Conservation (phyloP, 768 basidiomycete species). For the Mrakia frigida region DNA sequence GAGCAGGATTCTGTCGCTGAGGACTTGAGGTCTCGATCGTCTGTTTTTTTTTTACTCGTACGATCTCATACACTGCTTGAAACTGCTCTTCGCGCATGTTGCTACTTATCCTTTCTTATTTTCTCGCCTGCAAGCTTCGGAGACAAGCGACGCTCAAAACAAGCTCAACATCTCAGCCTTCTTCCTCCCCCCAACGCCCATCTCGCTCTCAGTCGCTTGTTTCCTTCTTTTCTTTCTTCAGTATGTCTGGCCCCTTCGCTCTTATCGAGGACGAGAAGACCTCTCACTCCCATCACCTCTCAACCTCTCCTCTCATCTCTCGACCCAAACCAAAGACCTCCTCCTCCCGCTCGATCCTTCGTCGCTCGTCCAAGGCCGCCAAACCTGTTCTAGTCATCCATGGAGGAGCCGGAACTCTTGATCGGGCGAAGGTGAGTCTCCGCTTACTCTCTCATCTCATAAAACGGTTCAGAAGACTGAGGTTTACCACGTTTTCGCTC, state of each 20-base stretch:
- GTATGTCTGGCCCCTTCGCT: not conserved
- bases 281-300: not conserved
- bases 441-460: not conserved
- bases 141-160: too few relatives aligned
- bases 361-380: not conserved
- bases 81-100: too few relatives aligned
- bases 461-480: not conserved
- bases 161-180: too few relatives aligned
- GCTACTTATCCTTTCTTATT: too few relatives aligned
- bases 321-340: not conserved
- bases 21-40: too few relatives aligned
- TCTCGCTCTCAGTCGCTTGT: not conserved
- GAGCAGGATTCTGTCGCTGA: not conserved
- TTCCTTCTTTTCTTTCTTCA: not conserved
- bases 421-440: not conserved
- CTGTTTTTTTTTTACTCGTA: too few relatives aligned
- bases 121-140: too few relatives aligned
- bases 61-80: too few relatives aligned
- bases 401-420: not conserved
- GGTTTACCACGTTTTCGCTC: not conserved
- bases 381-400: not conserved
- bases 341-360: too few relatives aligned
- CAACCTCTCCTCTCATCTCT: not conserved
- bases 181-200: not conserved
- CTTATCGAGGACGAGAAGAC: not conserved